A percentile compares a stretch with the other conserved stretches of the same genome.
phyloP scores from a whole-genome alignment of 352 stramenopile genomes.

The Phytophthora idaei region DNA sequence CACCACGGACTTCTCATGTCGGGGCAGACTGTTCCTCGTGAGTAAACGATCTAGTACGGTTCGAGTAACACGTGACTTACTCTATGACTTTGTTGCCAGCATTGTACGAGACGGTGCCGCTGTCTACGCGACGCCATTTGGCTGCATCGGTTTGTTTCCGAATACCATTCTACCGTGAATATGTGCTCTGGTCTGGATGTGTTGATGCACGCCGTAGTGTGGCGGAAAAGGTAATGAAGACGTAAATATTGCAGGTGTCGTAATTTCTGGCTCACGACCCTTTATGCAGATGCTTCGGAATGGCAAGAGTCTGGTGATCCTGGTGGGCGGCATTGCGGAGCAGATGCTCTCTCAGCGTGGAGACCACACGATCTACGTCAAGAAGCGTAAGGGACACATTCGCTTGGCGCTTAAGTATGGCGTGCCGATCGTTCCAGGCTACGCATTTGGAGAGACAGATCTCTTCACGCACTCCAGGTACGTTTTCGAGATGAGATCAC shows the following conservation, averaged over 20 bases:
- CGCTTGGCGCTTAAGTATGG: slow-evolving; percentile 79
- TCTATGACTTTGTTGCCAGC: slow-evolving; percentile 32
- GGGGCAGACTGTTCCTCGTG: slow-evolving; percentile 63
- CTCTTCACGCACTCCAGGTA: slow-evolving; percentile 84
- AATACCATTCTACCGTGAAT: slow-evolving; percentile 79
- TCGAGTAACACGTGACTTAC: background rate
- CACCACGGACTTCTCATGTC: slow-evolving; percentile 73
- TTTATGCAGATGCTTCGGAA: slow-evolving; percentile 51
- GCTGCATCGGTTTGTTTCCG: slow-evolving; percentile 79
- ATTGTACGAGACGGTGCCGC: slow-evolving; percentile 73
- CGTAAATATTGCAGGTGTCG: background rate
- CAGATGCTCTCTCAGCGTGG: slow-evolving; percentile 79
- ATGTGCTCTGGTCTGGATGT: slow-evolving; percentile 76
- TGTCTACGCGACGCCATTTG: slow-evolving; percentile 68
- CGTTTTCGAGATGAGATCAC: background rate
- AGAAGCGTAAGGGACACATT: slow-evolving; percentile 85
- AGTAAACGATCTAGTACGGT: slow-evolving; percentile 14
- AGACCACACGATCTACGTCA: slow-evolving; percentile 80
- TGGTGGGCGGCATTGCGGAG: slow-evolving; percentile 83
- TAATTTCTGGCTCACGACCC: slow-evolving; percentile 6
- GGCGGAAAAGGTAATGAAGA: slow-evolving; percentile 49
- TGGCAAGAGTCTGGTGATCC: slow-evolving; percentile 80
- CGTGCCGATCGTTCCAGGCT: slow-evolving; percentile 73
- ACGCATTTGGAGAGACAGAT: slow-evolving; percentile 85
- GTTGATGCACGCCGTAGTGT: slow-evolving; percentile 72